Percentiles rank a stretch among this genome's conserved stretches.
phyloP scores from a whole-genome alignment of 2,329 filamentous ascomycete genomes.

The Sordariomycetes sp. region DNA sequence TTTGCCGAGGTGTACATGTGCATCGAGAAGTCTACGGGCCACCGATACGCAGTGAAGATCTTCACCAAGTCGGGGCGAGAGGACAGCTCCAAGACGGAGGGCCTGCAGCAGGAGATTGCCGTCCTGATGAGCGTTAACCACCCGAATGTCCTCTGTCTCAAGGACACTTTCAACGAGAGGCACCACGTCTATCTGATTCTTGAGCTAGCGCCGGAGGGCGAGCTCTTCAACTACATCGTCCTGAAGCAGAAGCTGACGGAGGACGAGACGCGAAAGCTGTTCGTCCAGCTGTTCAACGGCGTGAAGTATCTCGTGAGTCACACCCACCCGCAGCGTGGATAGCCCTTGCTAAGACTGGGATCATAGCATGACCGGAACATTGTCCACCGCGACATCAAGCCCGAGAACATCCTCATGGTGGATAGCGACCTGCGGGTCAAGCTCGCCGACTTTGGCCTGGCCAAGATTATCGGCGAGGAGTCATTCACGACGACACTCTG shows the following conservation, averaged over 20 bases:
- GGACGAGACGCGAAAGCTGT: conserved; percentile 71
- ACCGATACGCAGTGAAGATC: conserved; percentile 82
- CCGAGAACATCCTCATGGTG: conserved; percentile 83
- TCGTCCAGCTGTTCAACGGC: conserved; percentile 82
- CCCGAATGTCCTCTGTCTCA: conserved; percentile 81
- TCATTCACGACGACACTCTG: conserved; percentile 95
- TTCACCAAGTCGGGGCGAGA: conserved; percentile 83
- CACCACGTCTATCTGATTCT: conserved; percentile 85
- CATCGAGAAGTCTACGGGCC: conserved; percentile 71
- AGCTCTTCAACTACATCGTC: conserved; percentile 92
- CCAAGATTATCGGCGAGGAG: conserved; percentile 97
- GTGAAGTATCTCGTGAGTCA: conserved; percentile 79
- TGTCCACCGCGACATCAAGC: conserved; percentile 95
- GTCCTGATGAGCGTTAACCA: conserved; percentile 97
- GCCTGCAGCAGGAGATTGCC: conserved; percentile 88
- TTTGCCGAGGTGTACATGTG: conserved; percentile 91
- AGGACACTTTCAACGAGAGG: conserved; percentile 86
- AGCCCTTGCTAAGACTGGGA: not conserved
- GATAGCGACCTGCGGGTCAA: conserved; percentile 82
- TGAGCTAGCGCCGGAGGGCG: conserved; percentile 82
- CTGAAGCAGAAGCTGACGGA: conserved; percentile 82
- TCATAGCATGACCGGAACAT: conserved; percentile 87
- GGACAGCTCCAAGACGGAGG: conserved; percentile 71
- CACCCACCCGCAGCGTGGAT: not conserved
- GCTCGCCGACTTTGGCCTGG: conserved; percentile 88